These are phyloP conservation scores for Coniochaeta hoffmannii DNA, from an alignment of 2,329 filamentous ascomycete genomes.

Conservation along the genomic window DNA sequence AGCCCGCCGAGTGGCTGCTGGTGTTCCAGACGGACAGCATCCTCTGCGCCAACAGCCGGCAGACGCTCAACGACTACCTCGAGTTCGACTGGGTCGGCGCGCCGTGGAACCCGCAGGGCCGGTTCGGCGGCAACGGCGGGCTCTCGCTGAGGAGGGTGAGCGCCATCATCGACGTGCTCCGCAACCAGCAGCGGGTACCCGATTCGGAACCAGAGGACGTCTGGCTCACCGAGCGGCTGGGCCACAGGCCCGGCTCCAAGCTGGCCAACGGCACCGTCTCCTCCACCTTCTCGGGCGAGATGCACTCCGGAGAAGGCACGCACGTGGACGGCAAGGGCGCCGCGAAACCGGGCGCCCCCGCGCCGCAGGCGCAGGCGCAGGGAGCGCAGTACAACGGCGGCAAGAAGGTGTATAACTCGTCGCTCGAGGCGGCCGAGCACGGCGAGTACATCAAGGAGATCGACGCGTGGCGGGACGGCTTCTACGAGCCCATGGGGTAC, in stretches of 20 bases:
- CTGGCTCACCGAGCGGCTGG: slow-evolving; percentile 46
- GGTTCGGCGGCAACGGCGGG: slow-evolving; percentile 44
- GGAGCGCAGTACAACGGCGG: neutral
- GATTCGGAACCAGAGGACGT: slow-evolving; percentile 45
- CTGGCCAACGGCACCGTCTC: slow-evolving; percentile 45
- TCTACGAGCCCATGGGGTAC: slow-evolving; percentile 52
- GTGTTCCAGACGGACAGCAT: slow-evolving; percentile 50
- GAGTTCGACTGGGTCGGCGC: slow-evolving; percentile 48
- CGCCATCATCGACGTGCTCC: slow-evolving; percentile 36
- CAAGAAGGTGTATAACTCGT: slow-evolving; percentile 12
- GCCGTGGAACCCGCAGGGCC: slow-evolving; percentile 34
- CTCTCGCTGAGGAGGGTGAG: slow-evolving; percentile 45
- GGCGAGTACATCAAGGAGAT: slow-evolving; percentile 31
- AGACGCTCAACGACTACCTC: slow-evolving; percentile 40
- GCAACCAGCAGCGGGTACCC: slow-evolving; percentile 35
- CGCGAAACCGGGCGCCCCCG: neutral
- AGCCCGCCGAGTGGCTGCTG: slow-evolving; percentile 45
- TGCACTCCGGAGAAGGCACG: slow-evolving; percentile 26
- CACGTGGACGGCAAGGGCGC: slow-evolving; percentile 14
- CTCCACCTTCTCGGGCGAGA: slow-evolving; percentile 43
- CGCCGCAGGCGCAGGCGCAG: no score
- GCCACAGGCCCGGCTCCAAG: slow-evolving; percentile 36
- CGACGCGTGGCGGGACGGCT: slow-evolving; percentile 43
- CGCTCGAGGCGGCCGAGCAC: slow-evolving; percentile 19
- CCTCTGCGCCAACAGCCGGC: slow-evolving; percentile 43